Evolutionary conservation across 176 grass and related monocot species (phyloP), one percentile per base, ranked within the genome.

Genomic region (Carex parvula): DNA sequence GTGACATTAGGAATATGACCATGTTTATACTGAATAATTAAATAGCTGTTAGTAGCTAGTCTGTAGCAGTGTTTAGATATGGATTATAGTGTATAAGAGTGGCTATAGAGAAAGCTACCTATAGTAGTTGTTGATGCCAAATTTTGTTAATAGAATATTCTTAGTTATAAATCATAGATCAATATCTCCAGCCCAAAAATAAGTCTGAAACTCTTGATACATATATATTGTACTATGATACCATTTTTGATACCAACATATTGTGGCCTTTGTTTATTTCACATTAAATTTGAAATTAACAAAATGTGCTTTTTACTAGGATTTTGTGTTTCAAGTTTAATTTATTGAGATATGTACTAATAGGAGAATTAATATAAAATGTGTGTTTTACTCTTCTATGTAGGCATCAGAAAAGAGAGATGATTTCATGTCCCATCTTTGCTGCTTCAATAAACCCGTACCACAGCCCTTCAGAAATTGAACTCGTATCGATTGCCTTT

Each of bases 351-450:
- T 20, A 44, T 70, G 26, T 10, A 72, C 17, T 72, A 21, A 72
- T 37, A 48, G 39, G 12, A 72, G 69, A 29, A 29, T 29, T 29
- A 21, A 22, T 46, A 44, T 72, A 29, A 72, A 46, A 46, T 72
- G 39, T 18, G 17, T 0, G 6, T 48, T 66, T 66, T 33, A 64
- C 24, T 64, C 3, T 29, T 64, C 10, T 13, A 30, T 24, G 41
- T 37, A 72, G 33, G 65, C 7, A 41, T 30, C 6, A 18, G 39
- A 37, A 20, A 21, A 72, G 8, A 72, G 8, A 72, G 42, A 73
- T 73, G 70, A 24, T 48, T 48, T 73, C 70, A 46, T 50, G 44
- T 73, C 69, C 70, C 42, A 39, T 73, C 18, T 73, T 73, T 73
- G 70, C 44, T 44, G 41, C 42, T 48, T 73, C 70, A 21, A 50